Evolutionary conservation across 305 asterid species (phyloP).

Genomic region (Fraxinus angustifolia): DNA sequence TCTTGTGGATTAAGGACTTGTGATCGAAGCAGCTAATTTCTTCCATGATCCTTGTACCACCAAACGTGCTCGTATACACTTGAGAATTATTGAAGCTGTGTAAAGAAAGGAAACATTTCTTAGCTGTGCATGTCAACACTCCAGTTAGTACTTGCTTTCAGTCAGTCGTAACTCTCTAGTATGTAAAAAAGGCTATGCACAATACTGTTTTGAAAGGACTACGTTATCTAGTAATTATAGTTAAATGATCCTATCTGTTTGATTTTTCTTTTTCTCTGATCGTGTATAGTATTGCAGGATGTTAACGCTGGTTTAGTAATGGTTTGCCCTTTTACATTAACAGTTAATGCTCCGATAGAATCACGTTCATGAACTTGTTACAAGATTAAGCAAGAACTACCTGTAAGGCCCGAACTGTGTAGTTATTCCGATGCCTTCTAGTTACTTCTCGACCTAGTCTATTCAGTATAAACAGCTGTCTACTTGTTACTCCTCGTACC

Average conservation of each 20-base stretch:
- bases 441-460: slow-evolving; percentile 28
- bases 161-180: neutral
- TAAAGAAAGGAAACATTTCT: neutral
- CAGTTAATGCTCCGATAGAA: neutral
- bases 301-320: neutral
- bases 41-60: neutral
- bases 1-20: neutral
- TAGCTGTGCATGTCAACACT: slow-evolving; percentile 10
- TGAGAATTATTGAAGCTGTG: neutral
- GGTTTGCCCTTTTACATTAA: neutral
- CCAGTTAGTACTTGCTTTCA: neutral
- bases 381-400: neutral
- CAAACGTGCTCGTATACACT: neutral
- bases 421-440: neutral
- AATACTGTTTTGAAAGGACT: neutral
- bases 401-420: slow-evolving; percentile 37
- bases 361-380: neutral
- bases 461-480: slow-evolving; percentile 53
- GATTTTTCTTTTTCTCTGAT: neutral
- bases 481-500: slow-evolving; percentile 53
- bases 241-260: neutral
- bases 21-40: neutral
- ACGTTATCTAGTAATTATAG: neutral
- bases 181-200: neutral
- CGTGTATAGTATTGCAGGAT: neutral